These are phyloP conservation scores for Allium sativum DNA, from an alignment of 106 monocot genomes.

Conservation along the genomic window DNA sequence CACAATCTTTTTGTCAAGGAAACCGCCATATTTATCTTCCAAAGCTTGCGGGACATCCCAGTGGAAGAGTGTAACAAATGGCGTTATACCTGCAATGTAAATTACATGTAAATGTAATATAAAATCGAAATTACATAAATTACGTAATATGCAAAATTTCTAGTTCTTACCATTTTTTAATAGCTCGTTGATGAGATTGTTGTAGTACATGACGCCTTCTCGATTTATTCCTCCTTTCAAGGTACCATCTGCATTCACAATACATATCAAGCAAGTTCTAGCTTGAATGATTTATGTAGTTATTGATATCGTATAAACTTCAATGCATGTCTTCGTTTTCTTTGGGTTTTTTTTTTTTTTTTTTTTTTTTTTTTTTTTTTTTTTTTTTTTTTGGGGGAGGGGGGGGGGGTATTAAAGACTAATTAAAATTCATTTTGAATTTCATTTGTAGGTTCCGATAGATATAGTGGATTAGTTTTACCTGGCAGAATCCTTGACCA, in stretches of 20 bases:
- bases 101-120: too few relatives aligned
- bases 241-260: constrained; percentile 23
- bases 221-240: constrained; percentile 37
- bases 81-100: constrained; percentile 22
- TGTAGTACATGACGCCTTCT: constrained; percentile 45
- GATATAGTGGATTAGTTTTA: background rate
- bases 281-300: background rate
- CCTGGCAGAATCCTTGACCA: constrained; percentile 21
- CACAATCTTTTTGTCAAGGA: constrained; percentile 25
- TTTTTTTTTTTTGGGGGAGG: too few relatives aligned
- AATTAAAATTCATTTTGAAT: too few relatives aligned
- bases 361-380: too few relatives aligned
- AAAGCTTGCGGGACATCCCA: constrained; percentile 49
- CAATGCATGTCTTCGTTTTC: too few relatives aligned
- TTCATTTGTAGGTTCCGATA: background rate
- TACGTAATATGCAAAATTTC: background rate
- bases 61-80: constrained; percentile 49
- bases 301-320: too few relatives aligned
- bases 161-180: constrained; percentile 5
- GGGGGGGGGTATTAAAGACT: too few relatives aligned
- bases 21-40: constrained; percentile 43
- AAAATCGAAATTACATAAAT: background rate
- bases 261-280: background rate
- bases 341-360: too few relatives aligned
- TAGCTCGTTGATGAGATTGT: constrained; percentile 49